A percentile compares a stretch with the other conserved stretches of the same genome.
Evolutionary conservation across 441 rosid species (phyloP).

Genomic region (Jatropha multifida): DNA sequence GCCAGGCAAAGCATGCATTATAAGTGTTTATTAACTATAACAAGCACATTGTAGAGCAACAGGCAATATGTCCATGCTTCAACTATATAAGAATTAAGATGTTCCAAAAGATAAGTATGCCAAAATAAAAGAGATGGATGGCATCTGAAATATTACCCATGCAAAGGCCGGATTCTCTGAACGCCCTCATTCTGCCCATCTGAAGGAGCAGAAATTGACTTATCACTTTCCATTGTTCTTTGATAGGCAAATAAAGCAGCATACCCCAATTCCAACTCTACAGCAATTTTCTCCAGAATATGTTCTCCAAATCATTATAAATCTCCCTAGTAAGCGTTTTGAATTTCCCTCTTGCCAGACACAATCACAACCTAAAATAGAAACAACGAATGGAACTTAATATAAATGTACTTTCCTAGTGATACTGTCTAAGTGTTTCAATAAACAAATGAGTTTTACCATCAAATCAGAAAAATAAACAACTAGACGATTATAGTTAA

Average conservation of each 20-base stretch:
- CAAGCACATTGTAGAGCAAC: not conserved
- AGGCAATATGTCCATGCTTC: not conserved
- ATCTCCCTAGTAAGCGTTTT: conserved; percentile 21
- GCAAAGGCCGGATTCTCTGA: conserved; percentile 53
- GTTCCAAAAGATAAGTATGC: not conserved
- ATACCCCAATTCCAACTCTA: conserved; percentile 57
- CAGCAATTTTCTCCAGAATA: conserved; percentile 41
- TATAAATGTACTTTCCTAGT: not conserved
- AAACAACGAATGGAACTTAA: not conserved
- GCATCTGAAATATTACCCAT: conserved; percentile 55
- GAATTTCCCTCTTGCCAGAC: conserved; percentile 25
- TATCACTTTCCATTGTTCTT: conserved; percentile 77
- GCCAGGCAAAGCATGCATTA: not conserved
- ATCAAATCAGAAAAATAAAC: not conserved
- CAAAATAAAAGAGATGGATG: conserved; percentile 2
- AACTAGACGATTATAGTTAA: not conserved
- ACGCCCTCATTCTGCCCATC: conserved; percentile 53
- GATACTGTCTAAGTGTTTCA: not conserved
- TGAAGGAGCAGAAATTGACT: conserved; percentile 46
- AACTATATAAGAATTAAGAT: not conserved
- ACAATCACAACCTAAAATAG: conserved; percentile 31
- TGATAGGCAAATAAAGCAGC: conserved; percentile 38
- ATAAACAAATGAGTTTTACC: not conserved
- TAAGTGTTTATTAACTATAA: not conserved
- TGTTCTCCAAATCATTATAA: conserved; percentile 64